Conservation (phyloP, 192 early-diverging fungal genomes). For the Irineochytrium annulatum region DNA sequence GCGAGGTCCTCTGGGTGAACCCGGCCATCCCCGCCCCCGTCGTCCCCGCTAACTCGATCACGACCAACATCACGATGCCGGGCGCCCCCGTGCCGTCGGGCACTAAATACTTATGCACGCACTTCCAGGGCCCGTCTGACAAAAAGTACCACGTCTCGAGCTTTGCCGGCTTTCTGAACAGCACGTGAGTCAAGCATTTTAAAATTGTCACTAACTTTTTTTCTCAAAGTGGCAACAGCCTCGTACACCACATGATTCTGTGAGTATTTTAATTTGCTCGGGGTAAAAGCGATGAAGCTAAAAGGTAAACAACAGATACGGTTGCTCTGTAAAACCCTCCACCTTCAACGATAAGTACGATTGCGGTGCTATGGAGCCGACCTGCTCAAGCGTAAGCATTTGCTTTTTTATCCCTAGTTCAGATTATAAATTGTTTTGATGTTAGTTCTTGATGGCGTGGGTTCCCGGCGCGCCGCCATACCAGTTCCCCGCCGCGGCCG, state of each 20-base stretch:
- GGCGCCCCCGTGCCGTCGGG: not conserved
- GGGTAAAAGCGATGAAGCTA: too few relatives aligned
- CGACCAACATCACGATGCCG: not conserved
- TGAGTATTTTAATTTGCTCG: too few relatives aligned
- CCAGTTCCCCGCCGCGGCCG: slow-evolving; percentile 11
- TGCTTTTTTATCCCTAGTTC: not conserved
- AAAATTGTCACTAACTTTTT: too few relatives aligned
- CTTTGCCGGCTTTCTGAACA: not conserved
- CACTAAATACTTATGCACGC: slow-evolving; percentile 20
- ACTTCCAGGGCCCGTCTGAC: slow-evolving; percentile 17
- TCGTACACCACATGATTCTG: slow-evolving; percentile 9
- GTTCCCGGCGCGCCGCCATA: slow-evolving; percentile 9
- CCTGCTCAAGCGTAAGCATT: not conserved
- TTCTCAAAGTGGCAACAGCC: too few relatives aligned
- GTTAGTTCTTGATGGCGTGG: slow-evolving; percentile 4
- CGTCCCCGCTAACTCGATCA: not conserved
- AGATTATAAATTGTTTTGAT: not conserved
- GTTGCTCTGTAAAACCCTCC: slow-evolving; percentile 6
- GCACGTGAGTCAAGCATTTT: too few relatives aligned
- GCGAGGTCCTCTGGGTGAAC: not conserved
- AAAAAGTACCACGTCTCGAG: slow-evolving; percentile 21
- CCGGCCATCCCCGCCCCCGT: not conserved
- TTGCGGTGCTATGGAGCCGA: slow-evolving; percentile 10
- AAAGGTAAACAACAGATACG: too few relatives aligned
- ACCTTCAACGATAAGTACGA: slow-evolving; percentile 9